phyloP scores from a whole-genome alignment of 306 rosid species.

The Lathyrus tuberosus region DNA sequence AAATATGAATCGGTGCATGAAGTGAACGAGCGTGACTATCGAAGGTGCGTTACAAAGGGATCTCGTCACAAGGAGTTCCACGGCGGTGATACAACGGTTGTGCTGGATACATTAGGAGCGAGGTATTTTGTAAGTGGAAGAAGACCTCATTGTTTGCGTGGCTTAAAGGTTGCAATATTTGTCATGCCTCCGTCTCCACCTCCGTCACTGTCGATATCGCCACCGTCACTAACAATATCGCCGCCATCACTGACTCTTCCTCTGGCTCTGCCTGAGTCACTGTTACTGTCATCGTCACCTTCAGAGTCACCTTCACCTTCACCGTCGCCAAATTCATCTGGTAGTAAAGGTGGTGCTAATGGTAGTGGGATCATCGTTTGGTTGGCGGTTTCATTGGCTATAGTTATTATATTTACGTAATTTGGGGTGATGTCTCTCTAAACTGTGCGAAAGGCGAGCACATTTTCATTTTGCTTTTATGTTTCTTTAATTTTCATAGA shows the following conservation, averaged over 20 bases:
- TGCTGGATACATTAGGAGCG: constrained; percentile 32
- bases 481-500: background rate
- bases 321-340: background rate
- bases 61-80: background rate
- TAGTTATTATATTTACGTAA: background rate
- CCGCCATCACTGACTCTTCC: background rate
- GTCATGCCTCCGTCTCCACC: constrained; percentile 1
- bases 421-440: background rate
- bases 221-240: background rate
- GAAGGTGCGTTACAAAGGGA: constrained; percentile 8
- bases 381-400: constrained; percentile 26
- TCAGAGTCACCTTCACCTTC: background rate
- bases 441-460: too few relatives aligned
- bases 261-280: too few relatives aligned
- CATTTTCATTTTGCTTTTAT: background rate
- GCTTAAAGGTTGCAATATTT: constrained; percentile 38
- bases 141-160: constrained; percentile 32
- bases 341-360: background rate
- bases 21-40: constrained; percentile 39
- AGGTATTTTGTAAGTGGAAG: constrained; percentile 46
- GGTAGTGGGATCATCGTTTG: background rate
- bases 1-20: constrained; percentile 36
- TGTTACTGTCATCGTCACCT: background rate
- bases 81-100: constrained; percentile 29
- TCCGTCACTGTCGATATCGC: background rate